phyloP scores from a whole-genome alignment of 805 yeast genomes.

The Danielia reshetovae region DNA sequence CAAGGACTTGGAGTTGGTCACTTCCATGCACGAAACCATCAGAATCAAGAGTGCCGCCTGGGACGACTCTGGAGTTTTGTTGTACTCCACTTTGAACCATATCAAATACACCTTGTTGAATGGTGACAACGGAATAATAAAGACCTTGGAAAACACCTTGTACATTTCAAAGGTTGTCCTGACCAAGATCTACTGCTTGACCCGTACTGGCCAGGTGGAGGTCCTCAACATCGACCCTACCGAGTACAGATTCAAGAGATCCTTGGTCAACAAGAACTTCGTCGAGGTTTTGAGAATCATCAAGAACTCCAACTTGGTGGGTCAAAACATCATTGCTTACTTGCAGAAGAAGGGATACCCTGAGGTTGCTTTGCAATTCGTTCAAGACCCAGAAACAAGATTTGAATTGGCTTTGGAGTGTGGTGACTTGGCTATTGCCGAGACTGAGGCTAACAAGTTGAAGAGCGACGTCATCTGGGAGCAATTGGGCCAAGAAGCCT shows the following conservation, averaged over 20 bases:
- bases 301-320: constrained; percentile 85
- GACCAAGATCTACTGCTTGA: constrained; percentile 71
- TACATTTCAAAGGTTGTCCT: constrained; percentile 74
- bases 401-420: constrained; percentile 94
- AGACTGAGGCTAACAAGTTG: constrained; percentile 78
- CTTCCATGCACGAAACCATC: constrained; percentile 92
- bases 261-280: constrained; percentile 84
- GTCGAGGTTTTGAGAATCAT: constrained; percentile 88
- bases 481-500: constrained; percentile 78
- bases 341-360: constrained; percentile 94
- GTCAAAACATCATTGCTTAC: constrained; percentile 94
- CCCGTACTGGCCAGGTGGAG: constrained; percentile 82
- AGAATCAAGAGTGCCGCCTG: constrained; percentile 95
- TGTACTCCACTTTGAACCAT: constrained; percentile 93
- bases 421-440: constrained; percentile 83
- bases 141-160: constrained; percentile 84
- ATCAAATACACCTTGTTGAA: constrained; percentile 89
- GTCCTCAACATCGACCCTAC: constrained; percentile 84
- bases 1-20: constrained; percentile 68
- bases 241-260: constrained; percentile 93
- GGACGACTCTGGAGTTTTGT: constrained; percentile 90
- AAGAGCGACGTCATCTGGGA: constrained; percentile 73
- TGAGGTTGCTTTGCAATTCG: constrained; percentile 95
- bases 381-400: constrained; percentile 92
- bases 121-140: constrained; percentile 93